These are phyloP conservation scores for Torulaspora quercuum DNA, from an alignment of 805 yeast genomes.

Conservation along the genomic window DNA sequence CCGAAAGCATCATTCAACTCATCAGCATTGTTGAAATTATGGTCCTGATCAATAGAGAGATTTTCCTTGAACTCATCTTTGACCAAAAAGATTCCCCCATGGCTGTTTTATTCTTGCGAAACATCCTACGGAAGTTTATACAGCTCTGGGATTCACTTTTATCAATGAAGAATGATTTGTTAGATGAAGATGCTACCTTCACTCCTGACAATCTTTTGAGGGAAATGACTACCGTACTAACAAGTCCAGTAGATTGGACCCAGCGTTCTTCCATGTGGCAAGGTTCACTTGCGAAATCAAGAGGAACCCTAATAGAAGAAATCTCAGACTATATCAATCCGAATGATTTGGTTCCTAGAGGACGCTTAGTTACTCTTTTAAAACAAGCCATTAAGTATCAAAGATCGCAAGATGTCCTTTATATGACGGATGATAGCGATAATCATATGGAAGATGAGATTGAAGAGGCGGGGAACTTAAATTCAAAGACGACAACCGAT, in stretches of 20 bases:
- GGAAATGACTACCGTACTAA: slow-evolving; percentile 35
- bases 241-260: slow-evolving; percentile 19
- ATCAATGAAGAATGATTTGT: slow-evolving; percentile 16
- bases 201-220: slow-evolving; percentile 31
- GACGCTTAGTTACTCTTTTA: slow-evolving; percentile 48
- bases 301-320: slow-evolving; percentile 41
- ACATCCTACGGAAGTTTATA: slow-evolving; percentile 24
- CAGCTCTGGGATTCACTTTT: slow-evolving; percentile 31
- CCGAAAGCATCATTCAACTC: slow-evolving; percentile 14
- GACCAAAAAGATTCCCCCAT: slow-evolving; percentile 19
- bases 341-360: slow-evolving; percentile 50
- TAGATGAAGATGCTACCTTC: slow-evolving; percentile 18
- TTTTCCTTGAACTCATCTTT: slow-evolving; percentile 29
- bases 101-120: slow-evolving; percentile 27
- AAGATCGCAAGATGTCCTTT: slow-evolving; percentile 36
- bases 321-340: slow-evolving; percentile 50
- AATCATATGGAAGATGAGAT: slow-evolving; percentile 4
- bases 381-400: slow-evolving; percentile 52
- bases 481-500: too few relatives aligned
- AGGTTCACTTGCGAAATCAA: slow-evolving; percentile 35
- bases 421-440: slow-evolving; percentile 32
- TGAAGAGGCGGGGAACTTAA: slow-evolving; percentile 1
- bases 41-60: slow-evolving; percentile 29
- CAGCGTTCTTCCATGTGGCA: slow-evolving; percentile 33
- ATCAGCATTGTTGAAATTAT: slow-evolving; percentile 26